Conservation (phyloP, 1,284 basidiomycete genomes). For the Coriolopsis trogii region DNA sequence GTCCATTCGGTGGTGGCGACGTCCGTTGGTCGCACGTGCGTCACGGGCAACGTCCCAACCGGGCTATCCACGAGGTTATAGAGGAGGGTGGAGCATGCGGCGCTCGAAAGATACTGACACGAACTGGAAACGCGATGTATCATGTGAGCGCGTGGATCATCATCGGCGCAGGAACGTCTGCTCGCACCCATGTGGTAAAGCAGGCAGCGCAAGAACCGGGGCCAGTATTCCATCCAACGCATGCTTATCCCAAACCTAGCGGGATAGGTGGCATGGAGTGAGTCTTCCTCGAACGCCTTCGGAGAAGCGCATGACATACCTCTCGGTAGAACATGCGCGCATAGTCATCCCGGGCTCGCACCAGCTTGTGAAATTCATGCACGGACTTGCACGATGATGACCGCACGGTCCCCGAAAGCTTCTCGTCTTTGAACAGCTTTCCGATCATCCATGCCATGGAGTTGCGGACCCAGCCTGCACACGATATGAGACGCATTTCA, state of each 20-base stretch:
- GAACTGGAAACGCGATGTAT: constrained; percentile 19
- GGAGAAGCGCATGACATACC: constrained; percentile 36
- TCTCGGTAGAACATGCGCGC: constrained; percentile 56
- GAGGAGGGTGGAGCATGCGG: constrained; percentile 37
- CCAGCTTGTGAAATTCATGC: constrained; percentile 53
- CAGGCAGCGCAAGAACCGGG: constrained; percentile 74
- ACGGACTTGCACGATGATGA: constrained; percentile 55
- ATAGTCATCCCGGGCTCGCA: constrained; percentile 55
- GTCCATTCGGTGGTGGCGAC: constrained; percentile 60
- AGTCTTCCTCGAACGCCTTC: neutral
- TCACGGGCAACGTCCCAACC: constrained; percentile 80
- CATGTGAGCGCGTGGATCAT: no score
- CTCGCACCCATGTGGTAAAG: constrained; percentile 68
- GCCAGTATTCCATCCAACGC: constrained; percentile 77
- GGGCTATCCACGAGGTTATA: constrained; percentile 83
- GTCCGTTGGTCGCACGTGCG: constrained; percentile 74
- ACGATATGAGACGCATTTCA: neutral
- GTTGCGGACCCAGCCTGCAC: constrained; percentile 52
- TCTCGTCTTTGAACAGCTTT: constrained; percentile 54
- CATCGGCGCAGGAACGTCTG: neutral
- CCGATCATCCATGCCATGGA: constrained; percentile 51
- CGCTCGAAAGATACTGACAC: constrained; percentile 22
- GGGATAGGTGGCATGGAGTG: neutral
- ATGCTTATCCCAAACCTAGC: constrained; percentile 72
- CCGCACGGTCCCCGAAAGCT: constrained; percentile 52